phyloP scores from a whole-genome alignment of 805 yeast genomes.

The Saccharomycopsis microspora region DNA sequence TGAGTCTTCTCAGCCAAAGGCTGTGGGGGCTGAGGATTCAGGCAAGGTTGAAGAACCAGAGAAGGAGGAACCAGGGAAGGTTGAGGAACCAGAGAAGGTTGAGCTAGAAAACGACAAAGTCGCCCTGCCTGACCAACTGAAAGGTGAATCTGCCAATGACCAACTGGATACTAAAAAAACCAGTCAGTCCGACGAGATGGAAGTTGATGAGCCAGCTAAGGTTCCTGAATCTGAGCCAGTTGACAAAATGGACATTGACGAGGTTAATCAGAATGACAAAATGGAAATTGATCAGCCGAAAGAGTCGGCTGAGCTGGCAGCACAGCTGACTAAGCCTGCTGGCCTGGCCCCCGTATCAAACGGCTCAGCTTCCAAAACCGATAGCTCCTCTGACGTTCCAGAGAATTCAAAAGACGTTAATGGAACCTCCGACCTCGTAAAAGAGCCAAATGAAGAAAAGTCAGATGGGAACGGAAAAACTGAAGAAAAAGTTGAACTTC shows the following conservation, averaged over 20 bases:
- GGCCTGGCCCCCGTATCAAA: too few species aligned
- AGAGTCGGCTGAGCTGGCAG: neutral
- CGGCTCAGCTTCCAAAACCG: neutral
- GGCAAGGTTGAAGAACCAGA: conserved; percentile 1
- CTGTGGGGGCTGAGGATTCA: neutral
- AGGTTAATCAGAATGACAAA: neutral
- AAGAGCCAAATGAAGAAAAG: conserved; percentile 4
- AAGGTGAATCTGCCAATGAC: conserved; percentile 2
- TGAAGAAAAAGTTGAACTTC: neutral
- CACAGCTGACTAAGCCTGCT: neutral
- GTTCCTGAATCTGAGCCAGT: conserved; percentile 2
- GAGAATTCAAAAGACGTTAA: conserved; percentile 2
- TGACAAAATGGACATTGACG: neutral
- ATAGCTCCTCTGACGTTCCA: neutral
- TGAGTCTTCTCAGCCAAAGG: neutral
- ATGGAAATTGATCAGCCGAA: neutral
- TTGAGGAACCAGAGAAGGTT: conserved; percentile 2
- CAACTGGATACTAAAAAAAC: conserved; percentile 5
- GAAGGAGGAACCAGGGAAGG: neutral
- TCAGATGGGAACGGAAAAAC: neutral
- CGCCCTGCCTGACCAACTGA: conserved; percentile 1
- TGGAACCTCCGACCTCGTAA: conserved; percentile 5
- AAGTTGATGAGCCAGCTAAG: conserved; percentile 2
- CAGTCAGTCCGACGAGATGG: conserved; percentile 5
- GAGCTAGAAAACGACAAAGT: conserved; percentile 7